Base-by-base conservation (phyloP, 2,329 filamentous ascomycete genomes). In the Bertia moriformis region DNA sequence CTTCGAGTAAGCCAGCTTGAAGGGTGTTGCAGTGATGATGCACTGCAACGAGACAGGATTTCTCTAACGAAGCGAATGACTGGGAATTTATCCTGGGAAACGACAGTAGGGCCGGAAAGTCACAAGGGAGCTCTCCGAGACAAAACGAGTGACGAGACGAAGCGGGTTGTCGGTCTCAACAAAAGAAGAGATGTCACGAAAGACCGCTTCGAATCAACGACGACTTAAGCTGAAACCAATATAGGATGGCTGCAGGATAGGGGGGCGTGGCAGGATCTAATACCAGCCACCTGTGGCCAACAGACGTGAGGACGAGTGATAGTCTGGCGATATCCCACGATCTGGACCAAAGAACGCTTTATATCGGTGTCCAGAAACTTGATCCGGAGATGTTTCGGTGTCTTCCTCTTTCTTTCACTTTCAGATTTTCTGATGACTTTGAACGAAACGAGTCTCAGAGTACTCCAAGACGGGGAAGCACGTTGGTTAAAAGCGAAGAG, bases 1-100 rank as follows among this genome's bases (percentile, higher is more conserved):
- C 52, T 59, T 61, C 55, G 59, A 61, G 52, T 60, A 62, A 58
- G 62, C 62, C 61, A 65, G 61, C 48, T 61, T 65, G 62, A 63
- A 60, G 57, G n/a, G 55, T 62, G 57, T 61, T 61, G 58, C 55
- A 58, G 50, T 46, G 46, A n/a, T n/a, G n/a, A n/a, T n/a, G n/a
- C n/a, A 51, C 49, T 58, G 59, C 57, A 61, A 61, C 57, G 43
- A 52, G 51, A 56, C 49, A 53, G 52, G 49, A 55, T 48, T 51
- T 51, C 51, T n/a, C 48, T 54, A 50, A 51, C 49, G 15, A 63
- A 65, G 62, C 62, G 62, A 65, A 56, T 58, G 61, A 59, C 59
- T 57, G 56, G 48, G 54, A 59, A 55, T 56, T 53, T 55, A 57
- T 56, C 47, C 49, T 53, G 24, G 44, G 44, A 45, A 54, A 58